Evolutionary conservation across 2,329 filamentous ascomycete species (phyloP), one percentile per base, ranked within the genome.

Genomic region (Metarhizium robertsii): DNA sequence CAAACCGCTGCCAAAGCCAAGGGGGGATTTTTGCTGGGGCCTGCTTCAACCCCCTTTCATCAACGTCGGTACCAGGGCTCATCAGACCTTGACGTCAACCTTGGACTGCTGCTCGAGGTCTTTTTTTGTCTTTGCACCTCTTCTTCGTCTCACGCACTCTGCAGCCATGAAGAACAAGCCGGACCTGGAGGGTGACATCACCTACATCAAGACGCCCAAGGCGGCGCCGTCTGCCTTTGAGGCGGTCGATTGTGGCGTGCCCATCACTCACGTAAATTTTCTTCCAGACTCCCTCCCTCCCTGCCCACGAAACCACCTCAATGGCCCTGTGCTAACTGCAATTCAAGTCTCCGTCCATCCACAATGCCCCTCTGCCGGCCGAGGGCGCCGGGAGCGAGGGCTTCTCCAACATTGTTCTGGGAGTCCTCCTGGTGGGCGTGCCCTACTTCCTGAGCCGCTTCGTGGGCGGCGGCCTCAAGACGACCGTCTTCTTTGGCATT

Each of bases 311-410:
- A 6, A 14, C n/a, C 18, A 14, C 20, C 7, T 16, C 20, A 30
- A 30, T 13, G 30, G 25, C 20, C 25, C 14, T 36, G 13, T 25
- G 54, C 45, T 43, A 32, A 34, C 46, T n/a, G 20, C 29, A 7
- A 30, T 8, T 67, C 29, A 34, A 96, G 92, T 92, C 84, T 66
- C 87, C 90, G 36, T 76, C 90, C 53, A 96, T 96, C 73, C 88
- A 92, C 69, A 96, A 96, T 81, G 87, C 86, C 48, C 90, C 92
- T 61, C 82, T 96, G 20, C 92, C 92, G 43, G 91, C 90, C 61
- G 92, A 96, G 70, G 88, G 83, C 49, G 75, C 90, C 46, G 88
- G 90, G 61, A 84, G 81, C 68, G 89, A 94, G 61, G 85, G 78
- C 74, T 96, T 96, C 83, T 90, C 87, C 72, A 95, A 92, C 74